Evolutionary conservation across 2,329 filamentous ascomycete species (phyloP).

Genomic region (Akanthomyces muscarius): DNA sequence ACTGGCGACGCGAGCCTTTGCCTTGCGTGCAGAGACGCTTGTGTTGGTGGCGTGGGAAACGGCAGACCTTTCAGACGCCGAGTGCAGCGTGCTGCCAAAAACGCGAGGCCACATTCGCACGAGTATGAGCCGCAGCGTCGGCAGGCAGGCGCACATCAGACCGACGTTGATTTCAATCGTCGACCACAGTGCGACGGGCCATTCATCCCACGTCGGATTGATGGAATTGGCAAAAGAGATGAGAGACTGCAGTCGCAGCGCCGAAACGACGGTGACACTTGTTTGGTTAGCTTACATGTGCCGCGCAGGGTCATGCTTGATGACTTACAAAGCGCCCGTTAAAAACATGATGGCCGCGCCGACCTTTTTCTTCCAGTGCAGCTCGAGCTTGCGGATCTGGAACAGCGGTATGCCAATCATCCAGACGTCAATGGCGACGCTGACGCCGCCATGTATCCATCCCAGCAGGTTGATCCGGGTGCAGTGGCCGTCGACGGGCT

Average conservation of each 20-base stretch:
- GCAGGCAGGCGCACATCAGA: conserved; percentile 26
- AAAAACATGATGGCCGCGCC: conserved; percentile 48
- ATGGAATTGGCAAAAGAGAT: conserved; percentile 21
- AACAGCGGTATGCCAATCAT: conserved; percentile 49
- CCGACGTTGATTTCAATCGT: conserved; percentile 25
- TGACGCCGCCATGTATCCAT: conserved; percentile 49
- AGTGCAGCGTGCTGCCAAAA: conserved; percentile 5
- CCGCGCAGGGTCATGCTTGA: neutral
- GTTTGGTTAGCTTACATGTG: neutral
- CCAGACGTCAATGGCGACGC: conserved; percentile 49
- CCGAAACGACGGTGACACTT: conserved; percentile 24
- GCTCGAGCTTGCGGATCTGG: conserved; percentile 38
- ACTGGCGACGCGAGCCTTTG: neutral
- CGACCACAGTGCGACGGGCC: conserved; percentile 21
- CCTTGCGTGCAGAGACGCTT: neutral
- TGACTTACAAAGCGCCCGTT: conserved; percentile 42
- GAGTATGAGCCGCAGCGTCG: conserved; percentile 24
- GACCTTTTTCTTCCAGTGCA: conserved; percentile 47
- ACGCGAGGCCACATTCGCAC: conserved; percentile 16
- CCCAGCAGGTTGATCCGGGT: conserved; percentile 45
- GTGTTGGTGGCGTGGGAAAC: conserved; percentile 1
- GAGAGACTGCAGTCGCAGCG: conserved; percentile 21
- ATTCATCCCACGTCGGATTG: conserved; percentile 24
- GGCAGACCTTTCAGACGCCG: neutral
- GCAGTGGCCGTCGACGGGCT: conserved; percentile 43